Percentiles rank a stretch among this genome's conserved stretches.
Evolutionary conservation across 257 asterid genomes (phyloP).

Genomic region (Solanum pimpinellifolium): DNA sequence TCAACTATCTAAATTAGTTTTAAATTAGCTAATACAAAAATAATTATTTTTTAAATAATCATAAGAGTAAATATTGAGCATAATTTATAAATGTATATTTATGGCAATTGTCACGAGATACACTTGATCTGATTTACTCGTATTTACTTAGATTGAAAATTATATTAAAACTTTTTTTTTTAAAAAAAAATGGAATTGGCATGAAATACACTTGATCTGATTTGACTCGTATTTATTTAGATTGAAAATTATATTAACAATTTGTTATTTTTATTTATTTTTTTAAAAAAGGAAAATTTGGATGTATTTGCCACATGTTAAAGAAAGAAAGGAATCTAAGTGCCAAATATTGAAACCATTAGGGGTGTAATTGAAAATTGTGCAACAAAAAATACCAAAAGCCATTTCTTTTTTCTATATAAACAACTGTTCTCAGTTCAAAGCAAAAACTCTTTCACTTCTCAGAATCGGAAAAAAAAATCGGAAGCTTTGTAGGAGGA

Average conservation of each 20-base stretch:
- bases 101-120: rapidly evolving
- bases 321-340: not conserved
- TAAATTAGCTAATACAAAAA: too few relatives aligned
- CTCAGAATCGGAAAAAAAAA: not conserved
- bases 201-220: too few relatives aligned
- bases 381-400: not conserved
- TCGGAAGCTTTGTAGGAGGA: not conserved
- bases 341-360: not conserved
- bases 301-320: not conserved
- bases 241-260: not conserved
- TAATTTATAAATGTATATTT: not conserved
- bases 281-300: not conserved
- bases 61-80: not conserved
- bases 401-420: not conserved
- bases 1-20: not conserved
- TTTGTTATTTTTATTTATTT: too few relatives aligned
- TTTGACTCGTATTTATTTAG: not conserved
- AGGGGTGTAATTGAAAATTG: not conserved
- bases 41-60: too few relatives aligned
- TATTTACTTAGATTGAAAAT: too few relatives aligned
- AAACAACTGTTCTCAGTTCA: not conserved
- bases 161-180: too few relatives aligned
- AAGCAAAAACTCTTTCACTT: not conserved
- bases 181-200: too few relatives aligned
- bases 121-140: not conserved